Conservation (phyloP, 345 rosid species). For the Gossypium australe region DNA sequence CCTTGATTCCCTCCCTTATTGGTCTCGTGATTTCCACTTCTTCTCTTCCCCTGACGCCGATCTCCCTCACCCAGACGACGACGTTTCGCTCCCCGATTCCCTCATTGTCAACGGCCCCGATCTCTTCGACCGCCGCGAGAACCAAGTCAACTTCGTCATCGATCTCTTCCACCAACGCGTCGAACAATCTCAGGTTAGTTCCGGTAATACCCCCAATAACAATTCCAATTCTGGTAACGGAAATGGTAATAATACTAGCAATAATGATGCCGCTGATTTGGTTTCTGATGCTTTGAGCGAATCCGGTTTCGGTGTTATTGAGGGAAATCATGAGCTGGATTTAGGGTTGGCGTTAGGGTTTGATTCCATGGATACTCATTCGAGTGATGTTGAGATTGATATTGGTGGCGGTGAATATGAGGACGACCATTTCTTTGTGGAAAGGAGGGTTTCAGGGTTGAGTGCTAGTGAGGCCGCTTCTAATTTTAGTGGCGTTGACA, state of each 20-base stretch:
- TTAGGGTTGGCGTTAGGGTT: conserved; percentile 43
- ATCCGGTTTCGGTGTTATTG: conserved; percentile 38
- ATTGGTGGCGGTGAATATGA: conserved; percentile 24
- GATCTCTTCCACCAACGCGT: conserved; percentile 89
- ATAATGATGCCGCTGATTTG: conserved; percentile 20
- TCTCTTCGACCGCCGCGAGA: conserved; percentile 44
- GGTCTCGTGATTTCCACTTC: conserved; percentile 28
- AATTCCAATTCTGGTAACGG: neutral
- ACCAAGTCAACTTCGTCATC: conserved; percentile 72
- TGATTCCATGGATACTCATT: conserved; percentile 28
- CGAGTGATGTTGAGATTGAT: conserved; percentile 22
- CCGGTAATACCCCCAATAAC: neutral
- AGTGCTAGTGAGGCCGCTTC: conserved; percentile 35
- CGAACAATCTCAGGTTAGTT: conserved; percentile 63
- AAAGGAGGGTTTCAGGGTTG: conserved; percentile 38
- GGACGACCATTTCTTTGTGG: conserved; percentile 45
- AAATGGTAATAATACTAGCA: neutral
- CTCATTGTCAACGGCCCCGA: conserved; percentile 32
- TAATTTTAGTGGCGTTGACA: conserved; percentile 4
- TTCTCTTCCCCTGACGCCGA: conserved; percentile 29
- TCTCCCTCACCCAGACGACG: conserved; percentile 14
- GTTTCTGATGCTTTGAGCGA: conserved; percentile 32
- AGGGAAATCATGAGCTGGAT: conserved; percentile 24
- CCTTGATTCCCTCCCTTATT: conserved; percentile 33
- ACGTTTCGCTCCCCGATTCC: conserved; percentile 32